Evolutionary conservation across 129 eudicot genomes (phyloP).

Genomic region (Cynara cardunculus): DNA sequence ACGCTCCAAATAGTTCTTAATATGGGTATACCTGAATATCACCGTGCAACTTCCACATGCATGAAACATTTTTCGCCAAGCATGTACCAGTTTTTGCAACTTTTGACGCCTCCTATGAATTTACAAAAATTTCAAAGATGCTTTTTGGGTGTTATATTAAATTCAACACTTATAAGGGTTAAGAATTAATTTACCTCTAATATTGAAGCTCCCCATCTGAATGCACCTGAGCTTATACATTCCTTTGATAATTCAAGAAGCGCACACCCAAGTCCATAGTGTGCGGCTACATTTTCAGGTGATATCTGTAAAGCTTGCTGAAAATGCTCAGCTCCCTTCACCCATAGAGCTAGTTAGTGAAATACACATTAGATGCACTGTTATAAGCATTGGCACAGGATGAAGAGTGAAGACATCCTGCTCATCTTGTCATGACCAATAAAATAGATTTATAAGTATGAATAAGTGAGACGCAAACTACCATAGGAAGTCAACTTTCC

Average conservation of each 20-base stretch:
- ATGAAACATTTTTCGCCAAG: conserved; percentile 64
- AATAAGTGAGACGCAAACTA: conserved; percentile 3
- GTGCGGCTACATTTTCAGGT: conserved; percentile 69
- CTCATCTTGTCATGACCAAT: neutral
- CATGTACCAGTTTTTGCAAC: conserved; percentile 43
- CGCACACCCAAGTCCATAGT: conserved; percentile 86
- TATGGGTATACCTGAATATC: conserved; percentile 80
- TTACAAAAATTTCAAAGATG: conserved; percentile 2
- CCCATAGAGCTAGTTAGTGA: conserved; percentile 27
- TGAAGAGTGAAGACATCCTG: neutral
- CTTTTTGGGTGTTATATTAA: conserved; percentile 4
- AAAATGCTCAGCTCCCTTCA: conserved; percentile 87
- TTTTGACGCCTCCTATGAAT: conserved; percentile 73
- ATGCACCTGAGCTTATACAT: conserved; percentile 76
- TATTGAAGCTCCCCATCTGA: conserved; percentile 91
- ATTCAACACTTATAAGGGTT: neutral
- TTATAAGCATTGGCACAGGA: conserved; percentile 3
- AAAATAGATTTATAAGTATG: neutral
- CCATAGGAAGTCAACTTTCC: neutral
- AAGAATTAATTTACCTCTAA: conserved; percentile 57
- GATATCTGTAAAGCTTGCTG: conserved; percentile 69
- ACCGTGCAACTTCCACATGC: conserved; percentile 94
- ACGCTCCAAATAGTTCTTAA: neutral
- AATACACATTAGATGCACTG: conserved; percentile 19
- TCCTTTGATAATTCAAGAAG: conserved; percentile 84